Percentiles rank a stretch among this genome's conserved stretches.
Evolutionary conservation across 208 protist species (phyloP).

Genomic region (Acanthamoeba lenticulata): DNA sequence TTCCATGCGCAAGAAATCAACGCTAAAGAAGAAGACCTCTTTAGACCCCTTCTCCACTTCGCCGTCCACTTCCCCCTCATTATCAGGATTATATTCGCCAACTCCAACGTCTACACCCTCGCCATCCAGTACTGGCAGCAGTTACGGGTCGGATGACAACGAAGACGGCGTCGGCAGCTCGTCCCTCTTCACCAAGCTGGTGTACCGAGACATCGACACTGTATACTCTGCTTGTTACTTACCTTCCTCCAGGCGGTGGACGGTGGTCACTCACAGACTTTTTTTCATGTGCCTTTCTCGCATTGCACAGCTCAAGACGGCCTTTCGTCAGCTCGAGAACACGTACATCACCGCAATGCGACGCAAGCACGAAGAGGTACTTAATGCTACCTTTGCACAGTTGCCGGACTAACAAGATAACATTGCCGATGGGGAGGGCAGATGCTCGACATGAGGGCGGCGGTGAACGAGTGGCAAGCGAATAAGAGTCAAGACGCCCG

Average conservation of each 20-base stretch:
- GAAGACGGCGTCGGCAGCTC: too few species aligned
- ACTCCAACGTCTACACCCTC: too few species aligned
- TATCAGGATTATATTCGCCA: too few species aligned
- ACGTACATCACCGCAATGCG: neutral
- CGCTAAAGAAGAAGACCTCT: too few species aligned
- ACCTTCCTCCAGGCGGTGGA: neutral
- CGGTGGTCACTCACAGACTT: neutral
- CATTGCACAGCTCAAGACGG: neutral
- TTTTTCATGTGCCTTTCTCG: neutral
- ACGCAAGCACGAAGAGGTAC: slow-evolving; percentile 55
- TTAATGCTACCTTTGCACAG: too few species aligned
- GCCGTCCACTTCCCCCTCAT: too few species aligned
- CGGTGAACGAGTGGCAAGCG: slow-evolving; percentile 36
- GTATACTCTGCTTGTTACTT: neutral
- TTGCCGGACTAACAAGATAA: too few species aligned
- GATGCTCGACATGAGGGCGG: slow-evolving; percentile 40
- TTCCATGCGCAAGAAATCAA: too few species aligned
- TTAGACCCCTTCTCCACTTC: too few species aligned
- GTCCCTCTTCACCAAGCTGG: slow-evolving; percentile 26
- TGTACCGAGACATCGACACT: slow-evolving; percentile 34
- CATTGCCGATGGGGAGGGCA: too few species aligned
- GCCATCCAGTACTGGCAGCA: too few species aligned
- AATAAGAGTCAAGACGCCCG: slow-evolving; percentile 12
- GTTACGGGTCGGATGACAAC: too few species aligned
- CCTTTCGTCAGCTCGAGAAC: slow-evolving; percentile 10